Base-by-base conservation (phyloP, 2,329 filamentous ascomycete species). In the Fonsecaea multimorphosa region DNA sequence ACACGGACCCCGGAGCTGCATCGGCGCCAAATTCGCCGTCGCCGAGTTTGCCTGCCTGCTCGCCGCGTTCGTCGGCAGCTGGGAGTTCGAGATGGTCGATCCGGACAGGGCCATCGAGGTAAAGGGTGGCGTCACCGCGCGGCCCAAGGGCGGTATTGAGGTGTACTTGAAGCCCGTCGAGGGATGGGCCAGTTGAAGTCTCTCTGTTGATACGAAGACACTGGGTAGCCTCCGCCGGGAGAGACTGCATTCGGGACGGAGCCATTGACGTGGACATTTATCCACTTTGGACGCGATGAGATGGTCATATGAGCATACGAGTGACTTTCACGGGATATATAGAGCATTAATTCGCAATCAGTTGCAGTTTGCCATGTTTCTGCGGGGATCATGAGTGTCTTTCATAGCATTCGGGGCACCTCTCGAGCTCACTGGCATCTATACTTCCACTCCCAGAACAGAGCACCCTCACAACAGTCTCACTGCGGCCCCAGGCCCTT, bases 1-100 rank as follows among this genome's bases (percentile, higher is more conserved):
- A 70, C 90, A 94, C 76, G 90, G 91, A 0, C 72, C 72, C 19
- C 61, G 72, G 5, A 72, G 70, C 46, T 74, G 73, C 58, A 74
- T 74, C 40, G 73, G 73, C 22, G 67, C 71, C 53, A 70, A 69
- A 19, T 74, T 74, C 78, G 91, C 93, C 0, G 89, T 87, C 75
- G 87, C 89, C 0, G 94, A 97, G 81, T 91, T 97, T 77, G 92
- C 91, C 8, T 94, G 90, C 74, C 79, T 97, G 68, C 75, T 97
- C 54, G 93, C 92, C 24, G 84, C 86, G 8, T 87, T 91, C 83
- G 84, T 94, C 3, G 92, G 92, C 0, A 83, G 86, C 40, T 96
- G 96, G 71, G 79, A 85, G 72, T 85, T 87, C 66, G 84, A 89
- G 75, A 78, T 87, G 74, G 88, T 91, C 72, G 86, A 91, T 78